Percentiles rank a stretch among this genome's conserved stretches.
Conservation (phyloP, 192 early-diverging fungal genomes). For the Entomortierella lignicola region DNA sequence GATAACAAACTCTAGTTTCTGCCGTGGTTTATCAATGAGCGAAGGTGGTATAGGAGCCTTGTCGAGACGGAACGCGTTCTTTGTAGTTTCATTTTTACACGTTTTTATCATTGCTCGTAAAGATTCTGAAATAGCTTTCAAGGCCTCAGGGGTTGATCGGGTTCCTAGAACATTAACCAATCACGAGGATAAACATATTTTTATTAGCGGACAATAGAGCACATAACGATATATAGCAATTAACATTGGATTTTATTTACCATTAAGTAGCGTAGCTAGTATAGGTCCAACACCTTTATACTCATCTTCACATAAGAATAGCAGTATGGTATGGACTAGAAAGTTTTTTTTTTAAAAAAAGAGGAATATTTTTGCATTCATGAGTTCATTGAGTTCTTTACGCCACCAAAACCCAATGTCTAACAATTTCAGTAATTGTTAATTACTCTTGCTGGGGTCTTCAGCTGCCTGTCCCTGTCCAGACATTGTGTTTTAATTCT, state of each 20-base stretch:
- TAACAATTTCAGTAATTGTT: too few species aligned
- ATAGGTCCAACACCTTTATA: slow-evolving; percentile 14
- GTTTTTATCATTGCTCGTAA: slow-evolving; percentile 32
- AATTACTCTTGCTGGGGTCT: slow-evolving; percentile 8
- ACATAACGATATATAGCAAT: too few species aligned
- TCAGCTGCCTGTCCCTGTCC: background rate
- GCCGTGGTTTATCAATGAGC: slow-evolving; percentile 20
- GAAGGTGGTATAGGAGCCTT: background rate
- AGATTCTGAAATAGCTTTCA: slow-evolving; percentile 3
- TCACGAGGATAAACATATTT: too few species aligned
- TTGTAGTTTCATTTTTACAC: background rate
- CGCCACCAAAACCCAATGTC: slow-evolving; percentile 2
- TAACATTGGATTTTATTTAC: too few species aligned
- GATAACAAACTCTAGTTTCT: slow-evolving; percentile 34
- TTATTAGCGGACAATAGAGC: too few species aligned
- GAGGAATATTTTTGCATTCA: background rate
- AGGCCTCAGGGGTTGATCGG: slow-evolving; percentile 4
- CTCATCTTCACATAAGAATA: slow-evolving; percentile 24
- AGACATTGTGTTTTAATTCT: background rate
- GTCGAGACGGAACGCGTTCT: slow-evolving; percentile 15
- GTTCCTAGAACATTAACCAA: slow-evolving; percentile 8
- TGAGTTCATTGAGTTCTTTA: background rate
- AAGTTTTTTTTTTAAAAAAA: background rate
- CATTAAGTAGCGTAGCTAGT: slow-evolving; percentile 10
- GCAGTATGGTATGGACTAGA: slow-evolving; percentile 10